Evolutionary conservation across 495 filamentous ascomycete species (phyloP).

Genomic region (Sphaerosporella brunnea): DNA sequence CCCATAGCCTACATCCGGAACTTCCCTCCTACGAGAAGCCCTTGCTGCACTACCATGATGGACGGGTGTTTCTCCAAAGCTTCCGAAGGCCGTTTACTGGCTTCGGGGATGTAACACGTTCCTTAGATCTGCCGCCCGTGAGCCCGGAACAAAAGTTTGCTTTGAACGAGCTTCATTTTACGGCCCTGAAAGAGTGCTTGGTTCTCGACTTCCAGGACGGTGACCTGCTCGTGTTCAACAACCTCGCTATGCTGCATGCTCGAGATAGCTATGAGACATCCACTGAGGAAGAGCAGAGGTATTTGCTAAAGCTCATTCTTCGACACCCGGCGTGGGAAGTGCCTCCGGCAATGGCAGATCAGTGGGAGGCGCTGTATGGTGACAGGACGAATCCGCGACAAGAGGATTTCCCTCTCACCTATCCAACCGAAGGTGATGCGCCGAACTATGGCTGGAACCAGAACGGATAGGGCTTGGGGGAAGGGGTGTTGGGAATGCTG

Average conservation of each 20-base stretch:
- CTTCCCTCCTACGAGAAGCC: background rate
- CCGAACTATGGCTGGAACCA: background rate
- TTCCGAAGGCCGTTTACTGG: conserved; percentile 8
- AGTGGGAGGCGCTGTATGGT: background rate
- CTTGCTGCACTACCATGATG: conserved; percentile 11
- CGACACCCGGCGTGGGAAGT: background rate
- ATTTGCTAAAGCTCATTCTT: background rate
- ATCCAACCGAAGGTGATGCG: background rate
- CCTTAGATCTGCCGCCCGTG: conserved; percentile 18
- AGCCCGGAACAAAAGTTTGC: conserved; percentile 27
- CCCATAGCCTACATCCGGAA: background rate
- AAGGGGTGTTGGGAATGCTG: no score
- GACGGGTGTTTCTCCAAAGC: conserved; percentile 11
- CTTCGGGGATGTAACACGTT: conserved; percentile 7
- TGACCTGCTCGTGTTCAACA: conserved; percentile 48
- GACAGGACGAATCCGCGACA: background rate
- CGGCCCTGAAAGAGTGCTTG: conserved; percentile 9
- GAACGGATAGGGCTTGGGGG: no score
- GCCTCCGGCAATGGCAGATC: background rate
- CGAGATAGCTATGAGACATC: conserved; percentile 31
- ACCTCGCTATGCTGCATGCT: conserved; percentile 42
- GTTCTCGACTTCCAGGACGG: conserved; percentile 35
- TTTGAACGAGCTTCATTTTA: conserved; percentile 26
- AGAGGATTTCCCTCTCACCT: background rate
- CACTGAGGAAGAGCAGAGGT: background rate